Percentiles rank a stretch among this genome's conserved stretches.
These are phyloP conservation scores for Microbotryum silenes-acaulis DNA, from an alignment of 1,284 basidiomycete species.

Conservation along the genomic window DNA sequence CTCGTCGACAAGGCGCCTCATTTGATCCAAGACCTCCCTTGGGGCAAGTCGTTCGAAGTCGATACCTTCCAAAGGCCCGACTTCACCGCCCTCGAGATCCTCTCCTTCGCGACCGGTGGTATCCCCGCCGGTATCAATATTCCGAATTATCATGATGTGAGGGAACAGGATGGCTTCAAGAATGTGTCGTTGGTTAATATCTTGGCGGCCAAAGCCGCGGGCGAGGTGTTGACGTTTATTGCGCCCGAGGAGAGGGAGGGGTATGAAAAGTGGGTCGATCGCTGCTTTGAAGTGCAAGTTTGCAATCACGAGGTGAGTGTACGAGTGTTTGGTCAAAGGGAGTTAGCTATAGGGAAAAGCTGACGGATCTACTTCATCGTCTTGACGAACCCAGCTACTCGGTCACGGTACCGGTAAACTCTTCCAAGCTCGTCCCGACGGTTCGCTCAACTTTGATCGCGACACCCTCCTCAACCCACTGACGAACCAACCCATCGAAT, in stretches of 20 bases:
- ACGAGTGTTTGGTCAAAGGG: constrained; percentile 44
- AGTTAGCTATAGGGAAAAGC: too few species aligned
- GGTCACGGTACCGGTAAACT: constrained; percentile 56
- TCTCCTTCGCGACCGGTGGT: constrained; percentile 61
- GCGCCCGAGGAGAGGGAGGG: constrained; percentile 60
- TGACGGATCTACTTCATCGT: too few species aligned
- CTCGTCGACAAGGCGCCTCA: constrained; percentile 65
- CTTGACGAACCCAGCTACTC: constrained; percentile 8
- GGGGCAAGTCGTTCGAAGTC: constrained; percentile 67
- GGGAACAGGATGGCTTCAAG: constrained; percentile 71
- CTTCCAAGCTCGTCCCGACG: constrained; percentile 64
- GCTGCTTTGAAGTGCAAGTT: constrained; percentile 73
- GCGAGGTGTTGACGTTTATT: constrained; percentile 69
- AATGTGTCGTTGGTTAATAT: constrained; percentile 52
- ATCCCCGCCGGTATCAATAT: constrained; percentile 68
- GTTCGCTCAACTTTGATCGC: constrained; percentile 67
- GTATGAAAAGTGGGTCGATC: constrained; percentile 65
- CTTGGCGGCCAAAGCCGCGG: constrained; percentile 70
- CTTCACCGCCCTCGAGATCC: constrained; percentile 54
- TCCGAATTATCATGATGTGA: constrained; percentile 50
- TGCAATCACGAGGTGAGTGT: constrained; percentile 65
- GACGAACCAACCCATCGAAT: constrained; percentile 67
- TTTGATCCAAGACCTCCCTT: constrained; percentile 69
- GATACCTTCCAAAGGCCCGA: constrained; percentile 65
- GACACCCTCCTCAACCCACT: constrained; percentile 68